Evolutionary conservation across 202 grass and related monocot genomes (phyloP).

Genomic region (Carex arenaria): DNA sequence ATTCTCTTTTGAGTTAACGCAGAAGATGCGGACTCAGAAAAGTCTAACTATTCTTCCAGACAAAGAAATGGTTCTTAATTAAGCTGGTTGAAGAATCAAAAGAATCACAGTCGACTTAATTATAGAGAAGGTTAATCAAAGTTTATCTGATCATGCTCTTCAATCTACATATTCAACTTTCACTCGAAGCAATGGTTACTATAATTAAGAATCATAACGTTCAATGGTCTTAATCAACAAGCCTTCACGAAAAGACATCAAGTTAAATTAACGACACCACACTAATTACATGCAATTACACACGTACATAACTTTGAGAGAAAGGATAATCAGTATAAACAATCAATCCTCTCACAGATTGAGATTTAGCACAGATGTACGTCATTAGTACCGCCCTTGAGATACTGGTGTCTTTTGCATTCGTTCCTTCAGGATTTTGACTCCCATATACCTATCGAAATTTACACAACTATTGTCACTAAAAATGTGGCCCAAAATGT

Average conservation of each 20-base stretch:
- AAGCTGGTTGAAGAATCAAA: too few species aligned
- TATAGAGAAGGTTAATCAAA: not conserved
- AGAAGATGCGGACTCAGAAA: too few species aligned
- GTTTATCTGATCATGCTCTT: not conserved
- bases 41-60: too few species aligned
- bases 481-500: conserved; percentile 31
- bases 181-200: not conserved
- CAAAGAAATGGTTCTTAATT: too few species aligned
- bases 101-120: too few species aligned
- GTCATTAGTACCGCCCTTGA: not conserved
- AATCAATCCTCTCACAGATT: not conserved
- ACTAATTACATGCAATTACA: not conserved
- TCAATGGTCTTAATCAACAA: not conserved
- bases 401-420: not conserved
- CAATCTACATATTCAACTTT: not conserved
- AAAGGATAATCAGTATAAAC: not conserved
- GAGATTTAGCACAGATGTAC: not conserved
- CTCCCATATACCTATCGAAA: conserved; percentile 69
- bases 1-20: too few species aligned
- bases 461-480: conserved; percentile 29
- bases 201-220: not conserved
- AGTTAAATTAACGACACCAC: not conserved
- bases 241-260: not conserved
- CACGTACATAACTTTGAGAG: not conserved
- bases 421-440: conserved; percentile 56